These are phyloP conservation scores for Boletus subcaerulescens DNA, from an alignment of 768 basidiomycete species.

Conservation along the genomic window DNA sequence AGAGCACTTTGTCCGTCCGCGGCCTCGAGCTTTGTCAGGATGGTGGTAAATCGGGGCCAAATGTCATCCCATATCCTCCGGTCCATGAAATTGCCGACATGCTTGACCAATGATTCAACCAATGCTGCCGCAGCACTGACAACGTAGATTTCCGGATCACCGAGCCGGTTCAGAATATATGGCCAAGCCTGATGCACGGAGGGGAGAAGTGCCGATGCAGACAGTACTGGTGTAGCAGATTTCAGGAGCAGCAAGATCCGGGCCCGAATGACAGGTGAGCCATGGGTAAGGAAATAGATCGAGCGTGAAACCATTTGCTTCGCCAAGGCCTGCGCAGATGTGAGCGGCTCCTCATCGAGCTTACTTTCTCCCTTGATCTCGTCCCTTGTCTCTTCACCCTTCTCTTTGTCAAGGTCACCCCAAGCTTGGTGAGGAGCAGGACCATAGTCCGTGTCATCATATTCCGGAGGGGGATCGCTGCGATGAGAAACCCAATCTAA, in stretches of 20 bases:
- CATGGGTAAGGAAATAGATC: constrained; percentile 87
- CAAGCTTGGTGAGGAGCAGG: constrained; percentile 59
- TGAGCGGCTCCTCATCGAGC: constrained; percentile 48
- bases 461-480: constrained; percentile 31
- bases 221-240: constrained; percentile 68
- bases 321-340: constrained; percentile 71
- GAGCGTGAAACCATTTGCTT: constrained; percentile 86
- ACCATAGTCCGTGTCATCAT: constrained; percentile 51
- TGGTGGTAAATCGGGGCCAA: constrained; percentile 76
- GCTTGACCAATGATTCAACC: constrained; percentile 64
- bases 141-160: constrained; percentile 73
- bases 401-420: constrained; percentile 37
- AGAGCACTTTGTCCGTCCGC: constrained; percentile 69
- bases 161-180: constrained; percentile 82
- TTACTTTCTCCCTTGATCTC: constrained; percentile 15
- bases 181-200: constrained; percentile 91
- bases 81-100: constrained; percentile 85
- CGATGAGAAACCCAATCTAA: constrained; percentile 63
- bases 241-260: constrained; percentile 75
- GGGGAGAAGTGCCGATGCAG: constrained; percentile 74
- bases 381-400: constrained; percentile 23
- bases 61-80: constrained; percentile 86
- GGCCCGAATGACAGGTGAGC: constrained; percentile 81
- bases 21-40: constrained; percentile 59
- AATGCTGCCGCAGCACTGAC: constrained; percentile 71